Conservation (phyloP, 345 rosid species). For the Ceriops tagal region DNA sequence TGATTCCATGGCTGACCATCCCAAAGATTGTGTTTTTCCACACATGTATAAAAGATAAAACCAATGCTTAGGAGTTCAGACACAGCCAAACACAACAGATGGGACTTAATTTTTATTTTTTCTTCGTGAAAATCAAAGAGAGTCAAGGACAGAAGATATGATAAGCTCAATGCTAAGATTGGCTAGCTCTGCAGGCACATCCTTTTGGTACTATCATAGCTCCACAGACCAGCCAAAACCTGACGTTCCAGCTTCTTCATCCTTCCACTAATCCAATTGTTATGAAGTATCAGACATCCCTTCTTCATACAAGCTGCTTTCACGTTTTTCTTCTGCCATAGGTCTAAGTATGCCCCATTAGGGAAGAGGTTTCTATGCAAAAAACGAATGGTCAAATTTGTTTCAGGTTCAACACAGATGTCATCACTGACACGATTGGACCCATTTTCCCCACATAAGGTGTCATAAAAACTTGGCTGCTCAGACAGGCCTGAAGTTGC, state of each 20-base stretch:
- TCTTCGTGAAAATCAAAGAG: constrained; percentile 27
- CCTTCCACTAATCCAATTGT: constrained; percentile 85
- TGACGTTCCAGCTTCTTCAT: constrained; percentile 78
- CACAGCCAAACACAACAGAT: neutral
- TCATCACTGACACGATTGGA: constrained; percentile 47
- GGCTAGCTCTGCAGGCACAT: constrained; percentile 55
- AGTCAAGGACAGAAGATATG: neutral
- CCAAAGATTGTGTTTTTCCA: constrained; percentile 8
- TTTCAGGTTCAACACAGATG: constrained; percentile 62
- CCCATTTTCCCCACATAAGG: constrained; percentile 85
- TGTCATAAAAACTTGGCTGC: constrained; percentile 94
- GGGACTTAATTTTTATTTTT: constrained; percentile 13
- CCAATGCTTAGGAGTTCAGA: constrained; percentile 24
- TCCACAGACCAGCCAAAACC: constrained; percentile 72
- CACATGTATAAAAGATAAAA: constrained; percentile 25
- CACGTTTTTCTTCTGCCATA: constrained; percentile 65
- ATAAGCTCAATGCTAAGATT: constrained; percentile 1
- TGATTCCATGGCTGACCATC: constrained; percentile 32
- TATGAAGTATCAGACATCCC: constrained; percentile 71
- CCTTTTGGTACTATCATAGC: constrained; percentile 62
- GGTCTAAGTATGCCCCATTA: constrained; percentile 71
- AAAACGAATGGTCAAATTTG: constrained; percentile 64
- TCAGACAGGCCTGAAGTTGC: constrained; percentile 69
- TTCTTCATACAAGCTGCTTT: constrained; percentile 50
- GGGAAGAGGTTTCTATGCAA: constrained; percentile 82